phyloP scores from a whole-genome alignment of 163 green algal species.

The Scenedesmus sp. region DNA sequence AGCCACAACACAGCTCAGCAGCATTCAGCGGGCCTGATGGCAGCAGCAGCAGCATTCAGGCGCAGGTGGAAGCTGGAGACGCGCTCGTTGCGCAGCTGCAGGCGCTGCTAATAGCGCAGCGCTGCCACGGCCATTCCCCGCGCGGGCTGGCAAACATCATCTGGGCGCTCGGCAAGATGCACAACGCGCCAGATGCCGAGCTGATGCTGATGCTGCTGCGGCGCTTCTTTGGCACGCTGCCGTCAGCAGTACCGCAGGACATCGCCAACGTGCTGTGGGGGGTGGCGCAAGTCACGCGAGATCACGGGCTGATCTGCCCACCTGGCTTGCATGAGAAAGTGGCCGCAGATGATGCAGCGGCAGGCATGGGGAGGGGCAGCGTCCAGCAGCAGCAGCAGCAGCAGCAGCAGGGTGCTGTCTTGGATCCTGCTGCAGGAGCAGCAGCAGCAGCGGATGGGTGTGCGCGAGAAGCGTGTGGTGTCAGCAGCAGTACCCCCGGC shows the following conservation, averaged over 20 bases:
- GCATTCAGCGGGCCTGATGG: background rate
- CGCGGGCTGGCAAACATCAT: conserved; percentile 48
- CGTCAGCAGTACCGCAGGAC: conserved; percentile 43
- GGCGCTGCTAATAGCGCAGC: conserved; percentile 13
- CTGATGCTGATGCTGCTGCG: conserved; percentile 35
- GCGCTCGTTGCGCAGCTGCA: conserved; percentile 1
- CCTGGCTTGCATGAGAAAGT: background rate
- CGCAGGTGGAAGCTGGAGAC: background rate
- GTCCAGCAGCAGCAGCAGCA: conserved; percentile 34
- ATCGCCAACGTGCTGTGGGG: conserved; percentile 54
- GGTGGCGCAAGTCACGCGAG: conserved; percentile 29
- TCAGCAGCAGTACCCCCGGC: background rate
- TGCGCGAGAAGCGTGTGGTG: background rate
- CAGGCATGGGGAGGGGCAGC: background rate
- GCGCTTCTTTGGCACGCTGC: conserved; percentile 21
- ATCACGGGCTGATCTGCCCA: conserved; percentile 4
- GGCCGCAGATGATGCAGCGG: background rate
- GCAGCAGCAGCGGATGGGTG: background rate
- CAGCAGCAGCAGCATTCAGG: background rate
- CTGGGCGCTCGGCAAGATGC: conserved; percentile 47
- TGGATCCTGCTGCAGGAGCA: background rate
- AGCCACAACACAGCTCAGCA: background rate
- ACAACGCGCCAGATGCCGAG: background rate
- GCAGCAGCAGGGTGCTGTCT: background rate
- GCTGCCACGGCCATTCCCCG: conserved; percentile 4